Percentiles rank a stretch among this genome's conserved stretches.
Conservation (phyloP, 1,284 basidiomycete genomes). For the Lignosus rhinocerotis region DNA sequence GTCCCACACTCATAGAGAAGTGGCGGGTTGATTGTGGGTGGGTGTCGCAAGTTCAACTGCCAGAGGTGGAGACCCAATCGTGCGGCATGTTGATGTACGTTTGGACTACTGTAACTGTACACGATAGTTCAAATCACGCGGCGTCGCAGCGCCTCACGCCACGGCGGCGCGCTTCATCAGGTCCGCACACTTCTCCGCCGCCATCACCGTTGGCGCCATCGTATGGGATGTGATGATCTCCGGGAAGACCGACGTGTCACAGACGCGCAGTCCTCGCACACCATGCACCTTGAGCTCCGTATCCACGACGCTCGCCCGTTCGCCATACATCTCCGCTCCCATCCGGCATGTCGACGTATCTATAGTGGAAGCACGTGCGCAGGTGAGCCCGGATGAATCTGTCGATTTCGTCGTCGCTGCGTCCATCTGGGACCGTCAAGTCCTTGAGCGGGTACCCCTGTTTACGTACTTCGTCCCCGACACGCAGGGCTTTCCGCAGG, state of each 20-base stretch:
- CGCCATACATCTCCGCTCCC: conserved; percentile 34
- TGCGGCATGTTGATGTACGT: too few species aligned
- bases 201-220: conserved; percentile 37
- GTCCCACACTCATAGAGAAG: too few species aligned
- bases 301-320: conserved; percentile 47
- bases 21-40: too few species aligned
- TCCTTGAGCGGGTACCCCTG: conserved; percentile 35
- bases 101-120: too few species aligned
- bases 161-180: neutral
- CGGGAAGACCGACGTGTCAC: conserved; percentile 43
- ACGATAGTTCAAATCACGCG: too few species aligned
- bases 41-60: too few species aligned
- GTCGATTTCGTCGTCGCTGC: conserved; percentile 31
- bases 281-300: conserved; percentile 52
- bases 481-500: conserved; percentile 27
- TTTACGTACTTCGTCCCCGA: conserved; percentile 33
- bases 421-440: conserved; percentile 30
- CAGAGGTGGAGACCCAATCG: too few species aligned
- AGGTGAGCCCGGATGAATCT: conserved; percentile 28
- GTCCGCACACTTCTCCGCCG: conserved; percentile 33
- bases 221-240: conserved; percentile 36
- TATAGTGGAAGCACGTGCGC: conserved; percentile 39
- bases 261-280: conserved; percentile 38
- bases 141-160: too few species aligned
- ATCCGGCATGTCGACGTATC: conserved; percentile 40